Percentiles rank a stretch among this genome's conserved stretches.
These are phyloP conservation scores for Clavispora vitiphila DNA, from an alignment of 805 yeast genomes.

Conservation along the genomic window DNA sequence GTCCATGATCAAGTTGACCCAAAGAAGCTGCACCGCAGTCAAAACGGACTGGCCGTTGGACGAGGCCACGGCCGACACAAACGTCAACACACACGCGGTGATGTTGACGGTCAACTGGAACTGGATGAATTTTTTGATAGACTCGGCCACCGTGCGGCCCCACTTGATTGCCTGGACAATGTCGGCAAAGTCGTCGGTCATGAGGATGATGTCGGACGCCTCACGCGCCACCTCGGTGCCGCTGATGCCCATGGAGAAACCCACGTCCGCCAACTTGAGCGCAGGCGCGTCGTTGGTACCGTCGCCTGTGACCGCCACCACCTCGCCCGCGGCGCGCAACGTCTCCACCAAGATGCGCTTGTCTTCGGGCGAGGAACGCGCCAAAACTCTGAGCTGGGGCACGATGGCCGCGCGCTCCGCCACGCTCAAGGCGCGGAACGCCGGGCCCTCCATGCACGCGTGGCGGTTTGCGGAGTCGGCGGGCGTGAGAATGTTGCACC, in stretches of 20 bases:
- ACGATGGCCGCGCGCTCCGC: constrained; percentile 54
- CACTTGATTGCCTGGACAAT: constrained; percentile 96
- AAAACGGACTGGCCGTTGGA: constrained; percentile 76
- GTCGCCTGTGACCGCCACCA: constrained; percentile 98
- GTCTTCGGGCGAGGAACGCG: constrained; percentile 95
- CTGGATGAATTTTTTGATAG: constrained; percentile 93
- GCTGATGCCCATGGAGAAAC: constrained; percentile 96
- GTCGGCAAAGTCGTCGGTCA: constrained; percentile 92
- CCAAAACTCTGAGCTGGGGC: constrained; percentile 79
- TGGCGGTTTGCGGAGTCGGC: constrained; percentile 48
- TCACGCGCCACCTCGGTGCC: constrained; percentile 99
- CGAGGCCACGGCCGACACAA: constrained; percentile 87
- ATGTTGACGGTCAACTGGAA: constrained; percentile 95
- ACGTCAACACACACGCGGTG: constrained; percentile 93
- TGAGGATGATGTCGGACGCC: constrained; percentile 86
- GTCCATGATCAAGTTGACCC: constrained; percentile 98
- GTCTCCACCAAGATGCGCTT: constrained; percentile 82
- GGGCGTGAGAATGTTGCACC: constrained; percentile 69
- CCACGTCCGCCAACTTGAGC: constrained; percentile 92
- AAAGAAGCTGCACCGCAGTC: constrained; percentile 93
- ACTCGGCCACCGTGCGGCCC: constrained; percentile 96
- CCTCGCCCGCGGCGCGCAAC: constrained; percentile 75
- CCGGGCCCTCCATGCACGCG: constrained; percentile 90
- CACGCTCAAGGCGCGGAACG: constrained; percentile 62
- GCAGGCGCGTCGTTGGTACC: constrained; percentile 99